phyloP scores from a whole-genome alignment of 2,329 filamentous ascomycete genomes.

The Iodosphaeria phyllophila region DNA sequence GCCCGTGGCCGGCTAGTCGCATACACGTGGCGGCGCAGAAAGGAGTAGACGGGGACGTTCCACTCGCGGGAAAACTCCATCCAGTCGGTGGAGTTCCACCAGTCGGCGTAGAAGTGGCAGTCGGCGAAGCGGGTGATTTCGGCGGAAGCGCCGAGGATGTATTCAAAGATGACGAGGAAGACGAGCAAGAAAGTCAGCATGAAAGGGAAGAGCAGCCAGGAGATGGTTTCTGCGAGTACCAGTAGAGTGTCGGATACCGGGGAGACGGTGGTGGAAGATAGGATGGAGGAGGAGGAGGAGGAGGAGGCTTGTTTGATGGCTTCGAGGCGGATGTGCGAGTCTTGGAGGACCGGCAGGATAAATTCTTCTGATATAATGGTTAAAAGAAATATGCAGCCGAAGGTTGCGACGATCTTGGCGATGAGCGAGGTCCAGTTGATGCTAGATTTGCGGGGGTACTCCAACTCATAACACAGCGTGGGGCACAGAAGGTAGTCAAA shows the following conservation, averaged over 20 bases:
- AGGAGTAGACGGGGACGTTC: slow-evolving; percentile 96
- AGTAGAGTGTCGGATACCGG: slow-evolving; percentile 67
- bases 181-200: slow-evolving; percentile 92
- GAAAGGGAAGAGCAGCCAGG: slow-evolving; percentile 84
- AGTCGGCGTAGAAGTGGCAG: slow-evolving; percentile 74
- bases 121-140: slow-evolving; percentile 90
- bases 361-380: slow-evolving; percentile 88
- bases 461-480: slow-evolving; percentile 91
- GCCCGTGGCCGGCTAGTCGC: slow-evolving; percentile 60
- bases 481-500: slow-evolving; percentile 78
- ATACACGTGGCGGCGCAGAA: slow-evolving; percentile 88
- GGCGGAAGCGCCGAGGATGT: slow-evolving; percentile 81
- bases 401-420: slow-evolving; percentile 74
- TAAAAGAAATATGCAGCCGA: slow-evolving; percentile 90
- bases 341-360: slow-evolving; percentile 73
- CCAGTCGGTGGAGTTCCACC: slow-evolving; percentile 71
- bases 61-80: slow-evolving; percentile 92
- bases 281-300: too few relatives aligned
- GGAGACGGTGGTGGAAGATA: too few relatives aligned
- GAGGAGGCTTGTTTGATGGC: slow-evolving; percentile 19
- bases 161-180: slow-evolving; percentile 97
- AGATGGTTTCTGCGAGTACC: slow-evolving; percentile 77
- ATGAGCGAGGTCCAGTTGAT: slow-evolving; percentile 67
- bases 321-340: slow-evolving; percentile 40
- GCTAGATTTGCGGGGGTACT: slow-evolving; percentile 67